Evolutionary conservation across 164 flowering plant genomes (phyloP).

Genomic region (Malania oleifera): DNA sequence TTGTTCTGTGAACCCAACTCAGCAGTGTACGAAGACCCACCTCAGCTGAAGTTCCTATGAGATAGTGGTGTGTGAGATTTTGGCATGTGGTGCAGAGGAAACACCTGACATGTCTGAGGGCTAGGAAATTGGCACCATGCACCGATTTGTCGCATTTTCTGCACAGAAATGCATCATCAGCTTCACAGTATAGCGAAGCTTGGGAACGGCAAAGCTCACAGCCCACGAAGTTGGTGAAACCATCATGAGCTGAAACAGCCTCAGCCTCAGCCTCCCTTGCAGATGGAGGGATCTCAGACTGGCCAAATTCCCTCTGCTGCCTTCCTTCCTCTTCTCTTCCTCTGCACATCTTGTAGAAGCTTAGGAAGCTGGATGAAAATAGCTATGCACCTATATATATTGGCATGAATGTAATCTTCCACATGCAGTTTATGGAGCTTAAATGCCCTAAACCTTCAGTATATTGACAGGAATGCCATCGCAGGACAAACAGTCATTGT

Average conservation of each 20-base stretch:
- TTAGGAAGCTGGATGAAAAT: constrained; percentile 4
- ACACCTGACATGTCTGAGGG: constrained; percentile 47
- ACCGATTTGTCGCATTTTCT: constrained; percentile 44
- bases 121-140: constrained; percentile 57
- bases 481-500: constrained; percentile 1
- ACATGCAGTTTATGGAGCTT: constrained; percentile 3
- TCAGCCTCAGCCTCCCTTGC: too few relatives aligned
- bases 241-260: background rate
- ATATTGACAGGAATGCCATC: constrained; percentile 17
- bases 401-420: background rate
- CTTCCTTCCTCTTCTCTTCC: constrained; percentile 27
- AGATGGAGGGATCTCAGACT: background rate
- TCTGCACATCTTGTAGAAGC: constrained; percentile 35
- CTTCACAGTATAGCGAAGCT: constrained; percentile 51
- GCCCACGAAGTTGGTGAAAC: background rate
- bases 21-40: constrained; percentile 26
- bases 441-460: constrained; percentile 6
- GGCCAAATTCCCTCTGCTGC: constrained; percentile 1
- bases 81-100: constrained; percentile 41
- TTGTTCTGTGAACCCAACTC: constrained; percentile 14
- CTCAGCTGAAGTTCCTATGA: constrained; percentile 33
- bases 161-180: constrained; percentile 59
- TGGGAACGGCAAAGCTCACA: constrained; percentile 43
- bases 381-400: constrained; percentile 10
- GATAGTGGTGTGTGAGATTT: constrained; percentile 31